Evolutionary conservation across 371 early-diverging fungal species (phyloP).

Genomic region (Mucor circinelloides): DNA sequence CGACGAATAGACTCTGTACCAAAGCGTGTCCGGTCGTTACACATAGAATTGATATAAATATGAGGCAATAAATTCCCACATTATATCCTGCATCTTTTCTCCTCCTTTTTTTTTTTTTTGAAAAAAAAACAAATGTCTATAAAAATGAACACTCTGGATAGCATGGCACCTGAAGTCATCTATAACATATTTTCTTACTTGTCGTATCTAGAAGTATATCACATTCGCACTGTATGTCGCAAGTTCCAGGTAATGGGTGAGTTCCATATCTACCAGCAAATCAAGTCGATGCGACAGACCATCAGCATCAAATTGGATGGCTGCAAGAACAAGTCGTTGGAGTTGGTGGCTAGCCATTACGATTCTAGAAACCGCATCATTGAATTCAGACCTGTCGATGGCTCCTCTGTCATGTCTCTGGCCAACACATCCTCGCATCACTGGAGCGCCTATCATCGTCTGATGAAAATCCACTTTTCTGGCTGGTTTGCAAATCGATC

Average conservation of each 20-base stretch:
- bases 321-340: slow-evolving; percentile 12
- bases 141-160: background rate
- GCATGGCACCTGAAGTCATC: slow-evolving; percentile 41
- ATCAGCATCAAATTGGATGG: slow-evolving; percentile 37
- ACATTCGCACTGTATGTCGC: slow-evolving; percentile 31
- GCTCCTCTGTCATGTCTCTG: slow-evolving; percentile 1
- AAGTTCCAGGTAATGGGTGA: slow-evolving; percentile 31
- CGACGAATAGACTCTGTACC: slow-evolving; percentile 38
- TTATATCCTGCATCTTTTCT: slow-evolving; percentile 11
- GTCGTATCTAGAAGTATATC: slow-evolving; percentile 36
- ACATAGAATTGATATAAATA: background rate
- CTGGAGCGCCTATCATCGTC: slow-evolving; percentile 31
- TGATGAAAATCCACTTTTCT: slow-evolving; percentile 39
- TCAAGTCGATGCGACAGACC: slow-evolving; percentile 20
- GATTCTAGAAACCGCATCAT: slow-evolving; percentile 38
- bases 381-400: slow-evolving; percentile 35
- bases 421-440: slow-evolving; percentile 2
- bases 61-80: slow-evolving; percentile 17
- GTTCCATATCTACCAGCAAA: slow-evolving; percentile 35
- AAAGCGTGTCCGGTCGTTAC: background rate
- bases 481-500: slow-evolving; percentile 22
- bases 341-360: slow-evolving; percentile 27
- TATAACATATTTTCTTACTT: slow-evolving; percentile 38
- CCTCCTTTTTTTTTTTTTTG: slow-evolving; percentile 1
- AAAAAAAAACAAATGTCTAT: background rate